Conservation (phyloP, 2,329 filamentous ascomycete genomes). For the Lecanicillium sp. region DNA sequence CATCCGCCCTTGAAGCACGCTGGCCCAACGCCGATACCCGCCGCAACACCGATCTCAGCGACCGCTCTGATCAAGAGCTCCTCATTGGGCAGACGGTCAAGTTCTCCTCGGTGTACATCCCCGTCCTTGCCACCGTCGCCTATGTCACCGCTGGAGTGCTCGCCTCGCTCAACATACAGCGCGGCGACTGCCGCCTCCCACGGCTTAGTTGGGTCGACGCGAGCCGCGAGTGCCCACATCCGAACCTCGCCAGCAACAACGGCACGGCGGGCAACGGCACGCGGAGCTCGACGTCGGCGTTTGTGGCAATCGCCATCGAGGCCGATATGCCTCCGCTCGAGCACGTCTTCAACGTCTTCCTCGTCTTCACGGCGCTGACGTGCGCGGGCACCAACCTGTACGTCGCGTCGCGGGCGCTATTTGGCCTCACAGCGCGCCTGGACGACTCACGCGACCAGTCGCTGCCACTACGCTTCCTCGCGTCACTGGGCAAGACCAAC, state of each 20-base stretch:
- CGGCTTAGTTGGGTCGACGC: constrained; percentile 20
- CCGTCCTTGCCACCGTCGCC: constrained; percentile 21
- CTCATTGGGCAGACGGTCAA: constrained; percentile 22
- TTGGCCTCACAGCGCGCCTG: constrained; percentile 25
- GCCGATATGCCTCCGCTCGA: constrained; percentile 18
- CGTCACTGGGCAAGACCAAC: constrained; percentile 27
- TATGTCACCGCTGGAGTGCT: constrained; percentile 24
- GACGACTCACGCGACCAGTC: constrained; percentile 22
- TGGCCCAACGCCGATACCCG: constrained; percentile 17
- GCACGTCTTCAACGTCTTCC: constrained; percentile 26
- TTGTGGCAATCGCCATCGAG: constrained; percentile 22
- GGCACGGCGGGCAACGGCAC: background rate
- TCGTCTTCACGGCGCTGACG: constrained; percentile 27
- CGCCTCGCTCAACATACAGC: constrained; percentile 21
- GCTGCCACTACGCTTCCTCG: constrained; percentile 21
- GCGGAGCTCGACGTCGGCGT: constrained; percentile 19
- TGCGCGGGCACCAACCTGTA: constrained; percentile 31
- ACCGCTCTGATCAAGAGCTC: constrained; percentile 11
- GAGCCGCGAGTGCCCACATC: background rate
- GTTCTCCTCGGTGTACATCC: constrained; percentile 22
- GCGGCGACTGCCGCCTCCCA: constrained; percentile 20
- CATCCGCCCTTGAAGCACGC: constrained; percentile 26
- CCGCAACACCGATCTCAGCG: constrained; percentile 10
- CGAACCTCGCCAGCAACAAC: background rate
- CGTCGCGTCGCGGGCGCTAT: constrained; percentile 28